phyloP scores from a whole-genome alignment of 139 green algal genomes.

The Chlamydomonas sp. region DNA sequence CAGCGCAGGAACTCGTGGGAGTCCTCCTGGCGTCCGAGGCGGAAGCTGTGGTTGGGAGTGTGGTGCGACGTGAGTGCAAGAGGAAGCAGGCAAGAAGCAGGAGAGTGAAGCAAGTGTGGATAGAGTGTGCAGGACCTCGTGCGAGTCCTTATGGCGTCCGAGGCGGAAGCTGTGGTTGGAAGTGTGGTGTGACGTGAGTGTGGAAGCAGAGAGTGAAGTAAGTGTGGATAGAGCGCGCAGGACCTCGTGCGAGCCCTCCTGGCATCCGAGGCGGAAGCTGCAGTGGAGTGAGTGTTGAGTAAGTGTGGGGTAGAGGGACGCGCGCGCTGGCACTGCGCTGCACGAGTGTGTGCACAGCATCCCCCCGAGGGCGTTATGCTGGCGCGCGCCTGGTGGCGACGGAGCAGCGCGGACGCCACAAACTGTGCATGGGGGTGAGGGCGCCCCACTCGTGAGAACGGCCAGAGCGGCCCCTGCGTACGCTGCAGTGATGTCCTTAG shows the following conservation, averaged over 20 bases:
- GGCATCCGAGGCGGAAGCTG: neutral
- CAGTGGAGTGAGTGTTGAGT: neutral
- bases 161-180: neutral
- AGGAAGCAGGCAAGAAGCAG: neutral
- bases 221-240: neutral
- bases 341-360: too few relatives aligned
- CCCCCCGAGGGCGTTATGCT: too few relatives aligned
- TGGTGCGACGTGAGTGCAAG: slow-evolving; percentile 14
- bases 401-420: too few relatives aligned
- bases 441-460: too few relatives aligned
- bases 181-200: slow-evolving; percentile 14
- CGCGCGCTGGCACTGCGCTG: too few relatives aligned
- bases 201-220: neutral
- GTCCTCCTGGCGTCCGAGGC: slow-evolving; percentile 80
- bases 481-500: too few relatives aligned
- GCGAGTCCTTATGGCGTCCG: slow-evolving; percentile 6
- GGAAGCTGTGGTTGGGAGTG: slow-evolving; percentile 51
- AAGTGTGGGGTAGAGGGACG: too few relatives aligned
- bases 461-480: too few relatives aligned
- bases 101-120: neutral
- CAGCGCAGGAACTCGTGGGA: slow-evolving; percentile 84
- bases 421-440: too few relatives aligned
- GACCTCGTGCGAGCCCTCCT: neutral
- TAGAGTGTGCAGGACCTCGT: neutral
- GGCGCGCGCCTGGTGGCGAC: too few relatives aligned